Conservation (phyloP, 1,139 yeast species). For the Scheffersomyces titani region DNA sequence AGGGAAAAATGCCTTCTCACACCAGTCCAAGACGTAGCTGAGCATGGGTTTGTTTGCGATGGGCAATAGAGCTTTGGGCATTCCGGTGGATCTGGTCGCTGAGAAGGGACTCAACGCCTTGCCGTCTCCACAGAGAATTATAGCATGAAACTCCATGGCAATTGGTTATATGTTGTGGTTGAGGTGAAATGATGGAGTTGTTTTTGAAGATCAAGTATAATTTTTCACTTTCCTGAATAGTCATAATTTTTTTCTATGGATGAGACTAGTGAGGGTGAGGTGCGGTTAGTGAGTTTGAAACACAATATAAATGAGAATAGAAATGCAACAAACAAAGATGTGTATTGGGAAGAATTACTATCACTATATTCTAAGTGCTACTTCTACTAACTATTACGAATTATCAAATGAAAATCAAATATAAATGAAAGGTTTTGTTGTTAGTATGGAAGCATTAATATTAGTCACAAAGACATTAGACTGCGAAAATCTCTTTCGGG, state of each 20-base stretch:
- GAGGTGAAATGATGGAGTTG: neutral
- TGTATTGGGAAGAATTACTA: neutral
- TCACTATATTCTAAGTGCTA: neutral
- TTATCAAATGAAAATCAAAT: too few relatives aligned
- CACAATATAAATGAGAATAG: neutral
- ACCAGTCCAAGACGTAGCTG: constrained; percentile 88
- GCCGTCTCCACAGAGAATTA: constrained; percentile 88
- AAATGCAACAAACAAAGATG: too few relatives aligned
- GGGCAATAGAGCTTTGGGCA: constrained; percentile 84
- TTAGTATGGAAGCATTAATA: too few relatives aligned
- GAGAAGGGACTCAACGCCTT: constrained; percentile 72
- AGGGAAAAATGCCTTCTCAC: constrained; percentile 79
- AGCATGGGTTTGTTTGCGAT: constrained; percentile 91
- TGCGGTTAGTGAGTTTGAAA: neutral
- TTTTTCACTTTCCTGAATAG: neutral
- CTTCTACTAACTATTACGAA: neutral
- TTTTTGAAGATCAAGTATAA: neutral
- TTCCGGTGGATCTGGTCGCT: constrained; percentile 55
- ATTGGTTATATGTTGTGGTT: constrained; percentile 4
- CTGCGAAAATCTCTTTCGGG: neutral
- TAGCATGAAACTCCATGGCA: constrained; percentile 87
- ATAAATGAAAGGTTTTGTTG: too few relatives aligned
- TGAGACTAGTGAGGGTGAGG: neutral
- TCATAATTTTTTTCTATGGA: neutral
- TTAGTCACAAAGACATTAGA: too few relatives aligned